Evolutionary conservation across 805 yeast genomes (phyloP).

Genomic region (Kluyveromyces wickerhamii): DNA sequence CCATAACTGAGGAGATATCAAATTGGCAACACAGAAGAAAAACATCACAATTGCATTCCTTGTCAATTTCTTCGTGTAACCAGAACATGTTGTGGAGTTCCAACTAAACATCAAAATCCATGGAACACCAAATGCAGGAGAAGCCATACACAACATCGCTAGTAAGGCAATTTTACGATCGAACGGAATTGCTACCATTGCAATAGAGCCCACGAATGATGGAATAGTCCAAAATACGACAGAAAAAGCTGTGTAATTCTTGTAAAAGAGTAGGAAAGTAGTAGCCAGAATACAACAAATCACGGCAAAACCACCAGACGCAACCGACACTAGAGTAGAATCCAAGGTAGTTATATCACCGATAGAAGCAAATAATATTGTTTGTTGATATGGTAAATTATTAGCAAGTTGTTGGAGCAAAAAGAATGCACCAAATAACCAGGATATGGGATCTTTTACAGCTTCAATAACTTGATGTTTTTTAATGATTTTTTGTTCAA

Average conservation of each 20-base stretch:
- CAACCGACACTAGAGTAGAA: slow-evolving; percentile 47
- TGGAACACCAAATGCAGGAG: slow-evolving; percentile 37
- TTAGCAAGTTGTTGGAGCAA: slow-evolving; percentile 44
- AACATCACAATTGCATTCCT: slow-evolving; percentile 40
- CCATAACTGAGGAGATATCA: slow-evolving; percentile 53
- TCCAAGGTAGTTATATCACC: slow-evolving; percentile 37
- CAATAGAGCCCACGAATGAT: slow-evolving; percentile 38
- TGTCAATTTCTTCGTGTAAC: slow-evolving; percentile 43
- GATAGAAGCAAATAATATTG: slow-evolving; percentile 38
- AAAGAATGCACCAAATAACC: slow-evolving; percentile 36
- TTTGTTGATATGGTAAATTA: slow-evolving; percentile 46
- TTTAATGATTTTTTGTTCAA: slow-evolving; percentile 42
- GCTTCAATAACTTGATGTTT: slow-evolving; percentile 43
- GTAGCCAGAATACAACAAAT: slow-evolving; percentile 35
- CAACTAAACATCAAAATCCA: slow-evolving; percentile 34
- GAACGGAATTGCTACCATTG: slow-evolving; percentile 39
- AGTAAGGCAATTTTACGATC: slow-evolving; percentile 37
- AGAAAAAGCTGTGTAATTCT: slow-evolving; percentile 34
- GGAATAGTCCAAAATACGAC: slow-evolving; percentile 36
- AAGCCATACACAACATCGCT: slow-evolving; percentile 42
- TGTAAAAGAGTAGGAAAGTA: slow-evolving; percentile 25
- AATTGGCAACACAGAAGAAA: slow-evolving; percentile 41
- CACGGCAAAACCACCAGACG: slow-evolving; percentile 42
- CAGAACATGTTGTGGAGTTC: slow-evolving; percentile 33
- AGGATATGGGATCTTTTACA: slow-evolving; percentile 40